Evolutionary conservation across 2,329 filamentous ascomycete genomes (phyloP).

Genomic region (Fusarium buharicum): DNA sequence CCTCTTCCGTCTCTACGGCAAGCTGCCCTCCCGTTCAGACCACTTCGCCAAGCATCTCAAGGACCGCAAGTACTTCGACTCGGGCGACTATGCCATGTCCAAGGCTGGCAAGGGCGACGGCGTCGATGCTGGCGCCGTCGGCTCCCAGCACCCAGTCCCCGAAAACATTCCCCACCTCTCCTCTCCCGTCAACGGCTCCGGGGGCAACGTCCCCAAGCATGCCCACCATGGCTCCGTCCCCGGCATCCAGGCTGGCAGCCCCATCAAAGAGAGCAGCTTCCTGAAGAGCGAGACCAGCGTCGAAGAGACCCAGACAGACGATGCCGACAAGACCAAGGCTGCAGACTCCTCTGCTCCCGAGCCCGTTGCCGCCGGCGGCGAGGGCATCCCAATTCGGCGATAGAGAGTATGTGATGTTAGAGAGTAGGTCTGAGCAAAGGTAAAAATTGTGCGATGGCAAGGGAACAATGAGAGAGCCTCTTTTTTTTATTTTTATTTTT

Average conservation of each 20-base stretch:
- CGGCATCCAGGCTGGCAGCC: constrained; percentile 74
- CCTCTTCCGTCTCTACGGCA: constrained; percentile 96
- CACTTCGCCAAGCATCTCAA: constrained; percentile 98
- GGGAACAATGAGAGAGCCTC: constrained; percentile 1
- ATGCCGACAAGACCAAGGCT: constrained; percentile 55
- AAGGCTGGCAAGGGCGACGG: constrained; percentile 97
- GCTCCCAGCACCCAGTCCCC: constrained; percentile 91
- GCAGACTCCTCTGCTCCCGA: constrained; percentile 38
- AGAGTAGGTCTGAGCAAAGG: constrained; percentile 9
- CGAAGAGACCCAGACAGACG: constrained; percentile 57
- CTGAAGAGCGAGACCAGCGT: constrained; percentile 83
- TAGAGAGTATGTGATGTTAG: constrained; percentile 61
- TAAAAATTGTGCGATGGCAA: constrained; percentile 9
- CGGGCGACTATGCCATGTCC: constrained; percentile 93
- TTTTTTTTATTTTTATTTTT: no score
- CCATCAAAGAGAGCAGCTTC: constrained; percentile 90
- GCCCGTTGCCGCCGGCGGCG: constrained; percentile 41
- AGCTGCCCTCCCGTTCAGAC: constrained; percentile 95
- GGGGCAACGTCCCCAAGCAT: constrained; percentile 51
- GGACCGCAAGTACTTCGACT: constrained; percentile 99
- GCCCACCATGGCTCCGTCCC: constrained; percentile 56
- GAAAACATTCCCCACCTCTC: constrained; percentile 94
- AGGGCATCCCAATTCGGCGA: constrained; percentile 72
- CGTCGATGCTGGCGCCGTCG: constrained; percentile 91
- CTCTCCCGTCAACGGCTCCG: constrained; percentile 64